A percentile compares a stretch with the other conserved stretches of the same genome.
These are phyloP conservation scores for Fusarium robinianum DNA, from an alignment of 2,329 filamentous ascomycete genomes.

Conservation along the genomic window DNA sequence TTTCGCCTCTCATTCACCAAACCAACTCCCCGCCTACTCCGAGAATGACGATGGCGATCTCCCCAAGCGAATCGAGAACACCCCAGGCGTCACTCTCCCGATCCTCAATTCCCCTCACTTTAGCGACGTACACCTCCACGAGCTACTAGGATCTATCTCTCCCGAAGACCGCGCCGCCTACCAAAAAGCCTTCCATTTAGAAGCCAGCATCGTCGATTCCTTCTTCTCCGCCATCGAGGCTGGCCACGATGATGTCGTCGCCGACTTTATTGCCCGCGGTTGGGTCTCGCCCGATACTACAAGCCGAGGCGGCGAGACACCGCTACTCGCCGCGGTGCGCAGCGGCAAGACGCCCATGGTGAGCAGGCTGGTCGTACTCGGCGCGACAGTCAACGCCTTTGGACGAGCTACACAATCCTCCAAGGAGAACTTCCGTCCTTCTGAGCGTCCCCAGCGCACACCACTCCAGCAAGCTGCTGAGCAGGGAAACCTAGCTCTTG, in stretches of 20 bases:
- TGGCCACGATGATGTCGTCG: slow-evolving; percentile 37
- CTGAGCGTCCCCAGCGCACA: slow-evolving; percentile 43
- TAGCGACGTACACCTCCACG: neutral
- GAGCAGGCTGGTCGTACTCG: slow-evolving; percentile 41
- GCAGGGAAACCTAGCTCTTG: slow-evolving; percentile 46
- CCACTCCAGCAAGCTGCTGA: slow-evolving; percentile 51
- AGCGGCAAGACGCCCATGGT: slow-evolving; percentile 40
- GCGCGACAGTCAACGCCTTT: slow-evolving; percentile 42
- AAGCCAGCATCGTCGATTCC: slow-evolving; percentile 36
- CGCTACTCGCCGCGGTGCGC: slow-evolving; percentile 44
- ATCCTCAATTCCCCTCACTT: slow-evolving; percentile 18
- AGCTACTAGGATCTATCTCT: too few species aligned
- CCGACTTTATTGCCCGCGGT: slow-evolving; percentile 39
- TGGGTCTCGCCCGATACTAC: slow-evolving; percentile 47
- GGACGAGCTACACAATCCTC: slow-evolving; percentile 15
- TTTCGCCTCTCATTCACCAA: neutral
- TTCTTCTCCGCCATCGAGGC: slow-evolving; percentile 39
- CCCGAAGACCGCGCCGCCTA: slow-evolving; percentile 1
- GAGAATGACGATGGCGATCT: slow-evolving; percentile 25
- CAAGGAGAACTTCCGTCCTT: neutral
- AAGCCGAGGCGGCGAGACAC: slow-evolving; percentile 37
- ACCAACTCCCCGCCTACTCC: slow-evolving; percentile 27
- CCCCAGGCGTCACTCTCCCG: slow-evolving; percentile 25
- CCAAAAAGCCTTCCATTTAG: slow-evolving; percentile 18
- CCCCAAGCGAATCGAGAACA: slow-evolving; percentile 25